Base-by-base conservation (phyloP, 257 asterid species). In the Nicotiana benthamiana region DNA sequence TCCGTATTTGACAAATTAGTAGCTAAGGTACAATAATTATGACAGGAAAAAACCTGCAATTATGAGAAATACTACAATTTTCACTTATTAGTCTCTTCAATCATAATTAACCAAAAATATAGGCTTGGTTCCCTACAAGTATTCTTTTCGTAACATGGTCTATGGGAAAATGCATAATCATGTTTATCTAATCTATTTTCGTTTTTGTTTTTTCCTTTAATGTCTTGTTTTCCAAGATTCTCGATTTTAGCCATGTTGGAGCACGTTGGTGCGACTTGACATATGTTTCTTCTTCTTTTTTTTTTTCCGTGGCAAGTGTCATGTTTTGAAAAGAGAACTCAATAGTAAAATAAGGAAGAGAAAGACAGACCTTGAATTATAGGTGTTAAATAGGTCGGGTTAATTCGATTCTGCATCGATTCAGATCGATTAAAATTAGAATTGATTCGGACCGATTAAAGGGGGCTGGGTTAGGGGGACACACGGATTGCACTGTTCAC, bases 131-230 rank as follows among this genome's bases (percentile, higher is more conserved):
- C 79, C 79, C 62, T 13, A 48, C 26, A 74, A 74, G 48, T 74
- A 74, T 74, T 74, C 79, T 22, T 26, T 74, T 48, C 17, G 60
- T 48, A 74, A 74, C 79, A 74, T 74, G 79, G 43, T 48, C 43
- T 15, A 74, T 48, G 43, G 51, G 43, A 74, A 24, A 48, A 32
- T 74, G 17, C 40, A 9, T 74, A 48, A 74, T 74, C 79, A 16
- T 48, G 13, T 72, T 72, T 13, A 46, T 53, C 4, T 22, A 24
- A 22, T 72, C 40, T 46, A 4, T 15, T 72, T 46, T 46, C 24
- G 9, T 24, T 74, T 13, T 7, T 24, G 24, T 48, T 46, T 4
- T 48, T 74, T 6, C 1, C 0, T 62, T 27, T 60, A 10, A 12
- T 11, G 17, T 24, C 34, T 24, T 61, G 36, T 26, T 61, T 61